A percentile compares a stretch with the other conserved stretches of the same genome.
phyloP scores from a whole-genome alignment of 371 early-diverging fungal species.

The Chytridiales sp. region DNA sequence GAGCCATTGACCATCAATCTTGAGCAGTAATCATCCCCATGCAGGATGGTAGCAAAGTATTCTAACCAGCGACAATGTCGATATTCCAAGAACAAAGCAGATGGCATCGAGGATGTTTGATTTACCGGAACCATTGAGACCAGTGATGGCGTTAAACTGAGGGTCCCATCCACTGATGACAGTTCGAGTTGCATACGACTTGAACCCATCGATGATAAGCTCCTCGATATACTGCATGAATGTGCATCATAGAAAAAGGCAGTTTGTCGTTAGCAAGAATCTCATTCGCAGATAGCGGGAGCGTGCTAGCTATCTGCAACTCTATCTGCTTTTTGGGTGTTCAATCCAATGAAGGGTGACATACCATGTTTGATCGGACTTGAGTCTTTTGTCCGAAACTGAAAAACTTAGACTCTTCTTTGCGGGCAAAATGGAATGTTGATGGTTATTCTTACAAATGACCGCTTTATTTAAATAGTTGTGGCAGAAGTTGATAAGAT shows the following conservation, averaged over 20 bases:
- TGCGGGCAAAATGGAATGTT: no score
- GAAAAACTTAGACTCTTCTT: no score
- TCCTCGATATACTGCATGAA: slow-evolving; percentile 89
- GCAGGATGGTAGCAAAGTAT: background rate
- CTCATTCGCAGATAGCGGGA: no score
- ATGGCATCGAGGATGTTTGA: slow-evolving; percentile 99
- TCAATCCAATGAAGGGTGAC: no score
- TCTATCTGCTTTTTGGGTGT: no score
- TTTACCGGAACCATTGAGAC: slow-evolving; percentile 99
- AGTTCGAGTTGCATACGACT: slow-evolving; percentile 94
- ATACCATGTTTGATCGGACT: no score
- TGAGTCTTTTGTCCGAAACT: no score
- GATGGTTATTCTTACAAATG: no score
- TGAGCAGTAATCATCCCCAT: slow-evolving; percentile 1
- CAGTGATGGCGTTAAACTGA: slow-evolving; percentile 99
- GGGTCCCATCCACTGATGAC: slow-evolving; percentile 95
- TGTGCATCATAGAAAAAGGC: background rate
- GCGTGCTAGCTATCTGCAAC: no score
- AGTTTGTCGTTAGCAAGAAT: no score
- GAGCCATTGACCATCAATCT: background rate
- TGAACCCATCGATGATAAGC: slow-evolving; percentile 96
- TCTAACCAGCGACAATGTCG: slow-evolving; percentile 77
- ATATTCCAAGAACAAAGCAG: slow-evolving; percentile 98
- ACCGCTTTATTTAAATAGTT: no score
- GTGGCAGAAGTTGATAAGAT: no score